phyloP scores from a whole-genome alignment of 2,329 filamentous ascomycete species.

The Botrytis galanthina region DNA sequence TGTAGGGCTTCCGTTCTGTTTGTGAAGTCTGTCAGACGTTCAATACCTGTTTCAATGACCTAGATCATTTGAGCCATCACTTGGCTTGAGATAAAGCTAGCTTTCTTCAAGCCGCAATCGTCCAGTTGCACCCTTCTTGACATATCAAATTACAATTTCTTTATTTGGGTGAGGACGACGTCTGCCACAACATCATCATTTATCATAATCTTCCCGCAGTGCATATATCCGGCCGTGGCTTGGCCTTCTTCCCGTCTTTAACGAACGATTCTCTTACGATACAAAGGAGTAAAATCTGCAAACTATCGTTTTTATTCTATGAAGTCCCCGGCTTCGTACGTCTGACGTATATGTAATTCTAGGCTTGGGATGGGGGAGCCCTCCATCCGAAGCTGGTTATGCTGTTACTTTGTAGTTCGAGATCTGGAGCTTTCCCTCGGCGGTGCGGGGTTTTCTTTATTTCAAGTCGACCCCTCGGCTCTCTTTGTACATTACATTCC shows the following conservation, averaged over 20 bases:
- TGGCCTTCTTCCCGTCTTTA: background rate
- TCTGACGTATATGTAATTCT: background rate
- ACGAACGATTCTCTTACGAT: background rate
- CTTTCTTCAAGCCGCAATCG: background rate
- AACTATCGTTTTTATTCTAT: background rate
- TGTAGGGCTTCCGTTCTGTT: background rate
- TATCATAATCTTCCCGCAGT: background rate
- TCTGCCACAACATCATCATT: background rate
- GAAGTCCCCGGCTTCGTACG: background rate
- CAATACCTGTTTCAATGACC: background rate
- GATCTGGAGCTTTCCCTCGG: background rate
- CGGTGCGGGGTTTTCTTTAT: slow-evolving; percentile 3
- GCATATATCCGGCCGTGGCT: background rate
- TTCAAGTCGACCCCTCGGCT: background rate
- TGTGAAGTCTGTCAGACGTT: background rate
- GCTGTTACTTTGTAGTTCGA: background rate
- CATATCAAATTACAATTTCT: background rate
- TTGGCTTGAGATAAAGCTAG: background rate
- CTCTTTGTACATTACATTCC: background rate
- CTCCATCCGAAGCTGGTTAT: background rate
- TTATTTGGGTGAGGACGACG: background rate
- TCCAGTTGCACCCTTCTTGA: background rate
- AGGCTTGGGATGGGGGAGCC: background rate
- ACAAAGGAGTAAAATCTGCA: background rate
- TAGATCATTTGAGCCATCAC: background rate